A percentile compares a stretch with the other conserved stretches of the same genome.
phyloP scores from a whole-genome alignment of 225 moss, liverwort and hornwort species.

The Marchantia polymorpha region DNA sequence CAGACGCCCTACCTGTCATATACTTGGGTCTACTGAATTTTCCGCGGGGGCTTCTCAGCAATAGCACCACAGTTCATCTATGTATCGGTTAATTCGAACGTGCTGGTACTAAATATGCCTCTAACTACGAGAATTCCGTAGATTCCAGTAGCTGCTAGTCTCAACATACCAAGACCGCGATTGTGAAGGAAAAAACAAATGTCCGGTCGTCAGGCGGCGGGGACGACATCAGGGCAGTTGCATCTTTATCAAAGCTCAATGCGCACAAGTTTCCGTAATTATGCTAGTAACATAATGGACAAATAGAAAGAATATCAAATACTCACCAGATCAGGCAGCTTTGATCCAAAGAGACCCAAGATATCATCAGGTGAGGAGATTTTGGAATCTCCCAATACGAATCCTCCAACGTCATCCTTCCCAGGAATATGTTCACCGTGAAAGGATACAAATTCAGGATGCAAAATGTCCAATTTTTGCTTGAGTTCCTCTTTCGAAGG shows the following conservation, averaged over 20 bases:
- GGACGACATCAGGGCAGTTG: background rate
- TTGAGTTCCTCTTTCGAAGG: constrained; percentile 83
- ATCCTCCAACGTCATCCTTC: constrained; percentile 74
- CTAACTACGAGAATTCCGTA: background rate
- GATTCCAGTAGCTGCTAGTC: background rate
- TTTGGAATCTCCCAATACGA: constrained; percentile 59
- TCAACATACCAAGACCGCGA: background rate
- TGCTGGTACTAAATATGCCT: background rate
- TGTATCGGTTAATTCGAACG: background rate
- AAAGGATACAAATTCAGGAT: constrained; percentile 81
- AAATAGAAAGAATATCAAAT: background rate
- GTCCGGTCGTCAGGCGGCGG: background rate
- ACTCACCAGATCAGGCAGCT: constrained; percentile 77
- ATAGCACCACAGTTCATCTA: background rate
- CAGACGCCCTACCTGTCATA: background rate
- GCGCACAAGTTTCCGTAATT: background rate
- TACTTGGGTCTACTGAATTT: background rate
- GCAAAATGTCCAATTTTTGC: constrained; percentile 60
- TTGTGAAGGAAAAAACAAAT: background rate
- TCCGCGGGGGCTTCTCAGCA: background rate
- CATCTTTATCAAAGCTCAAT: background rate
- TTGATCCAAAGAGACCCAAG: constrained; percentile 60
- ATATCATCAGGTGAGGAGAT: constrained; percentile 61
- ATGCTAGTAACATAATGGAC: background rate
- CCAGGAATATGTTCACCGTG: constrained; percentile 64